Percentiles rank a stretch among this genome's conserved stretches.
These are phyloP conservation scores for Rhynchosporium graminicola DNA, from an alignment of 2,329 filamentous ascomycete species.

Conservation along the genomic window DNA sequence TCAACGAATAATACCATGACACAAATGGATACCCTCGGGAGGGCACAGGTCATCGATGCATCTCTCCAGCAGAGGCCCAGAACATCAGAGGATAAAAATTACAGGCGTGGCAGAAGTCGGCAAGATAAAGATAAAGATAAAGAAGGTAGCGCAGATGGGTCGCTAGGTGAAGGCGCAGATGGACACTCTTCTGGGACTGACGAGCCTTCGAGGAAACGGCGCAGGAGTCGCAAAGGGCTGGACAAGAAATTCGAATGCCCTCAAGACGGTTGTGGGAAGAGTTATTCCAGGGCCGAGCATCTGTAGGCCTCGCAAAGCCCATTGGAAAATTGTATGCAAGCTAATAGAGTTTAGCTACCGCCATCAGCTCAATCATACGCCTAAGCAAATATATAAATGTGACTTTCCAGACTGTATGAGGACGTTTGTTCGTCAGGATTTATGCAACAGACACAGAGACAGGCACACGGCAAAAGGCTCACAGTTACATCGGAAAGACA, in stretches of 20 bases:
- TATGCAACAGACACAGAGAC: slow-evolving; percentile 83
- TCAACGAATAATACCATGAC: slow-evolving; percentile 33
- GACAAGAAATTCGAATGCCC: slow-evolving; percentile 85
- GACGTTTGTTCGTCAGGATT: slow-evolving; percentile 88
- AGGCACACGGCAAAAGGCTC: slow-evolving; percentile 79
- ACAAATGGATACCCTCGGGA: slow-evolving; percentile 34
- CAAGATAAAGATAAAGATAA: slow-evolving; percentile 28
- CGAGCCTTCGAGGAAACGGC: slow-evolving; percentile 51
- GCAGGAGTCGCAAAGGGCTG: slow-evolving; percentile 73
- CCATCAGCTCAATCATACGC: slow-evolving; percentile 93
- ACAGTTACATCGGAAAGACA: slow-evolving; percentile 73
- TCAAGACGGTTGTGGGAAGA: slow-evolving; percentile 87
- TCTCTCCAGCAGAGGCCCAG: slow-evolving; percentile 31
- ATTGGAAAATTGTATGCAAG: not conserved
- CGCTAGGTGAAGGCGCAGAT: slow-evolving; percentile 34
- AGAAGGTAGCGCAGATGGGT: slow-evolving; percentile 33
- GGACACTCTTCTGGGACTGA: slow-evolving; percentile 40
- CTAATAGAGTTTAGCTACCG: slow-evolving; percentile 58
- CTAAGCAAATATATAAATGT: slow-evolving; percentile 93
- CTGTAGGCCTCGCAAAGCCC: slow-evolving; percentile 58
- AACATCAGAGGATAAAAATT: slow-evolving; percentile 36
- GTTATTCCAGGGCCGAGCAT: slow-evolving; percentile 94
- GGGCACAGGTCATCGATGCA: slow-evolving; percentile 33
- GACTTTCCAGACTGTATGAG: slow-evolving; percentile 89
- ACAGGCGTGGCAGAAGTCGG: slow-evolving; percentile 39